Conservation (phyloP, 768 basidiomycete genomes). For the Trametes cubensis region DNA sequence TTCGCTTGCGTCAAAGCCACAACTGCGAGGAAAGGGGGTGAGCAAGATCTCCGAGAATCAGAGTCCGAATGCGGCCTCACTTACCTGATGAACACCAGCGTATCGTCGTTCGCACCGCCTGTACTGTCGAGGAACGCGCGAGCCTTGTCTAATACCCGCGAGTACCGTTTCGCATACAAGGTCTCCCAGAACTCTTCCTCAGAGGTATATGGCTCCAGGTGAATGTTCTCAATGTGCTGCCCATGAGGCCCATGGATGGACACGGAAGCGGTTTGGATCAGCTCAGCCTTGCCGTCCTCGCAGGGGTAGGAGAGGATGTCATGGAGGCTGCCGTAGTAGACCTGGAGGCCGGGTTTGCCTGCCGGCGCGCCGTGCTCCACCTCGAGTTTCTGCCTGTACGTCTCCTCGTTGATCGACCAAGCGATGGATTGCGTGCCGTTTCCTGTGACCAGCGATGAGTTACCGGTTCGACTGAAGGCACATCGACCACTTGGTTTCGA, state of each 20-base stretch:
- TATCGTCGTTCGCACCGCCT: constrained; percentile 64
- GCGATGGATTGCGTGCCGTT: constrained; percentile 93
- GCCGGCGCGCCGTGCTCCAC: constrained; percentile 42
- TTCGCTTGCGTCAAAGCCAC: constrained; percentile 93
- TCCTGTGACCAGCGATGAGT: constrained; percentile 49
- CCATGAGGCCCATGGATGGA: constrained; percentile 80
- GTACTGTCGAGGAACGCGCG: constrained; percentile 71
- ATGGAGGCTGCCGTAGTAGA: constrained; percentile 94
- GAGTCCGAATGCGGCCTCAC: constrained; percentile 3
- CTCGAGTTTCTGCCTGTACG: constrained; percentile 69
- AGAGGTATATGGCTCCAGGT: constrained; percentile 71
- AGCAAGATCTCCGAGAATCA: not conserved
- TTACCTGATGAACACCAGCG: constrained; percentile 86
- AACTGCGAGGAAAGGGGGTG: constrained; percentile 48
- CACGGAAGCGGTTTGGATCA: constrained; percentile 87
- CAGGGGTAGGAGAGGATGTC: constrained; percentile 92
- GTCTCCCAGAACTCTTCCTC: constrained; percentile 75
- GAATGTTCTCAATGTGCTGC: constrained; percentile 86
- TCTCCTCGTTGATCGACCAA: constrained; percentile 91
- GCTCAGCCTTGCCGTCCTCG: constrained; percentile 82
- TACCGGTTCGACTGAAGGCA: not conserved
- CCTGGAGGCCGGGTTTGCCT: constrained; percentile 50
- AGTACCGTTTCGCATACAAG: constrained; percentile 71
- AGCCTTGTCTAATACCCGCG: constrained; percentile 64
- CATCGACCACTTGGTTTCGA: not conserved